These are phyloP conservation scores for Cerioporus squamosus DNA, from an alignment of 1,284 basidiomycete species.

Conservation along the genomic window DNA sequence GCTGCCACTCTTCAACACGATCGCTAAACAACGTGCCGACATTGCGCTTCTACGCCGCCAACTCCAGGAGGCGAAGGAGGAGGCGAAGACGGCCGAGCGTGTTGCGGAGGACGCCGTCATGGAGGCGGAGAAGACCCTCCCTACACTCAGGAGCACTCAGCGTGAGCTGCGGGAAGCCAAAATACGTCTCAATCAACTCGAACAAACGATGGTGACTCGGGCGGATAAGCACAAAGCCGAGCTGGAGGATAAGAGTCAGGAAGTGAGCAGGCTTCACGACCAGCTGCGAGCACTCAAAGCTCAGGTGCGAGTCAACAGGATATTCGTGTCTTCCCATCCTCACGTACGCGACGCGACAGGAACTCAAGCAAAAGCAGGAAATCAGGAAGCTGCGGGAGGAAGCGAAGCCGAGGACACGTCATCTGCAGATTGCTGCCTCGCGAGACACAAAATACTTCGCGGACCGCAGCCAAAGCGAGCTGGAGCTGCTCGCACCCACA, in stretches of 20 bases:
- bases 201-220: neutral
- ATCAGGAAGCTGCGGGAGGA: slow-evolving; percentile 21
- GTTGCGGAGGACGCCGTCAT: slow-evolving; percentile 10
- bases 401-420: neutral
- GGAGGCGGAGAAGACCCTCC: slow-evolving; percentile 4
- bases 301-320: slow-evolving; percentile 2
- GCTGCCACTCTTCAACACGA: neutral
- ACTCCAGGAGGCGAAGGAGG: neutral
- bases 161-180: slow-evolving; percentile 3
- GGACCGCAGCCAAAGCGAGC: neutral
- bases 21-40: slow-evolving; percentile 1
- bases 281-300: slow-evolving; percentile 12
- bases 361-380: slow-evolving; percentile 22
- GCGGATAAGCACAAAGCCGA: slow-evolving; percentile 7
- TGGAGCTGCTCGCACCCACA: neutral
- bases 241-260: slow-evolving; percentile 8
- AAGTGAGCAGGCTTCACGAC: slow-evolving; percentile 1
- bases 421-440: neutral
- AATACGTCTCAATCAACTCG: neutral
- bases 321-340: neutral
- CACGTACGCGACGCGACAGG: slow-evolving; percentile 10
- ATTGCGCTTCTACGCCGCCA: neutral
- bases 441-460: no score
- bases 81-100: neutral
- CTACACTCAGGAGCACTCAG: neutral